Conservation (phyloP, 176 grass and related monocot genomes). For the Oryza meridionalis region DNA sequence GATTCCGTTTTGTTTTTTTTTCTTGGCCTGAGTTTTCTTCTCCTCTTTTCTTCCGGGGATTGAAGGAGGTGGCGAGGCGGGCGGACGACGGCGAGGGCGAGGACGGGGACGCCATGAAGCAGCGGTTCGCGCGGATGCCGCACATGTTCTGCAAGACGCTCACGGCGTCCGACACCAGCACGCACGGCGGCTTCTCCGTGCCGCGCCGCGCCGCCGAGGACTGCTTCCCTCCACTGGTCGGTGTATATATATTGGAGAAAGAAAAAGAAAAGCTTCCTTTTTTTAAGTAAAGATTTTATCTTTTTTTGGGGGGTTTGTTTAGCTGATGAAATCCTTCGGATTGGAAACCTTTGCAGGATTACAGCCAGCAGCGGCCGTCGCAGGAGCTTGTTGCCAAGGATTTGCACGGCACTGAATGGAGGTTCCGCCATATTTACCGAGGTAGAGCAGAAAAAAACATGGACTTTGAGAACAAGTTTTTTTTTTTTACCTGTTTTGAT, state of each 20-base stretch:
- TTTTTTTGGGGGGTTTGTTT: background rate
- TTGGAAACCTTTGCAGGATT: constrained; percentile 59
- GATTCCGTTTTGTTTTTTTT: background rate
- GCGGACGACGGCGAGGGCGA: constrained; percentile 55
- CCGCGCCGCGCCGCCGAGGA: constrained; percentile 96
- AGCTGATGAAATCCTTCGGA: constrained; percentile 30
- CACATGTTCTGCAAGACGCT: constrained; percentile 99
- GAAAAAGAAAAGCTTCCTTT: background rate
- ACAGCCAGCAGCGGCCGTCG: constrained; percentile 89
- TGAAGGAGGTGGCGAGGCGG: constrained; percentile 41
- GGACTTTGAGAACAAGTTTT: background rate
- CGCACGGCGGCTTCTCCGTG: constrained; percentile 97
- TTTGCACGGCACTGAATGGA: constrained; percentile 92
- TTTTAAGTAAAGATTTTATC: background rate
- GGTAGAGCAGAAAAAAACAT: constrained; percentile 39
- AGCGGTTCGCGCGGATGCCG: constrained; percentile 58
- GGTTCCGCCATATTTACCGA: constrained; percentile 97
- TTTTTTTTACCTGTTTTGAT: background rate
- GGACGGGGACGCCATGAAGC: constrained; percentile 51
- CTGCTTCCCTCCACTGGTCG: constrained; percentile 93
- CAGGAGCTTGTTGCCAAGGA: constrained; percentile 98
- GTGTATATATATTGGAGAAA: constrained; percentile 19
- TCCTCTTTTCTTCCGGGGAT: background rate
- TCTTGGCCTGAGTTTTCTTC: background rate
- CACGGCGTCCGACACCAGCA: constrained; percentile 95